Evolutionary conservation across 129 eudicot species (phyloP).

Genomic region (Saposhnikovia divaricata): DNA sequence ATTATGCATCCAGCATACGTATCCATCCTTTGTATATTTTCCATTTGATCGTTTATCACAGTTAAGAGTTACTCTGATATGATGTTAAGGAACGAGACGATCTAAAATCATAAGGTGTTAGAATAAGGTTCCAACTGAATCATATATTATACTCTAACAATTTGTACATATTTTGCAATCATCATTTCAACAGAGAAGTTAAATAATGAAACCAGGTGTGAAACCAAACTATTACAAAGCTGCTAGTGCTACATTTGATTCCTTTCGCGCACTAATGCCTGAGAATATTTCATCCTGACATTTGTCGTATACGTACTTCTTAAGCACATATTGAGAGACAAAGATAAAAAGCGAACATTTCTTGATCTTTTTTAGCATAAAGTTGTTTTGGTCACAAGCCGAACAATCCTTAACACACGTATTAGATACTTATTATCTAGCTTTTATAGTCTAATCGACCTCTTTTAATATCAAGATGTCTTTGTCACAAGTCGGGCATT

Average conservation of each 20-base stretch:
- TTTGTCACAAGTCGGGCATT: neutral
- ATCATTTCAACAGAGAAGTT: no score
- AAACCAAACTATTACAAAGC: neutral
- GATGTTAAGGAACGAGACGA: no score
- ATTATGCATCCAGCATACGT: no score
- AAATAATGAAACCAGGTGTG: neutral
- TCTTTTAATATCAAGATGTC: neutral
- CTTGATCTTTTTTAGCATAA: neutral
- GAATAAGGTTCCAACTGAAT: no score
- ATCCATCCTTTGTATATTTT: neutral
- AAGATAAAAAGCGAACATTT: neutral
- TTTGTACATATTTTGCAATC: no score
- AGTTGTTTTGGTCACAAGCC: no score
- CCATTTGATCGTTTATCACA: neutral
- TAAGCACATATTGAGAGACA: neutral
- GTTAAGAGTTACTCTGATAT: no score
- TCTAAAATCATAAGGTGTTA: no score
- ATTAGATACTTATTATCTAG: no score
- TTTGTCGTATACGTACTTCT: neutral
- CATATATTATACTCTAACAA: no score
- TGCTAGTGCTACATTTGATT: neutral
- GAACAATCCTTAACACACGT: no score
- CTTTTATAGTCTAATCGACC: no score
- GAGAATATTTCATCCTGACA: neutral
- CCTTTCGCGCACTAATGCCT: neutral